These are phyloP conservation scores for Vicia faba DNA, from an alignment of 306 rosid genomes.

Conservation along the genomic window DNA sequence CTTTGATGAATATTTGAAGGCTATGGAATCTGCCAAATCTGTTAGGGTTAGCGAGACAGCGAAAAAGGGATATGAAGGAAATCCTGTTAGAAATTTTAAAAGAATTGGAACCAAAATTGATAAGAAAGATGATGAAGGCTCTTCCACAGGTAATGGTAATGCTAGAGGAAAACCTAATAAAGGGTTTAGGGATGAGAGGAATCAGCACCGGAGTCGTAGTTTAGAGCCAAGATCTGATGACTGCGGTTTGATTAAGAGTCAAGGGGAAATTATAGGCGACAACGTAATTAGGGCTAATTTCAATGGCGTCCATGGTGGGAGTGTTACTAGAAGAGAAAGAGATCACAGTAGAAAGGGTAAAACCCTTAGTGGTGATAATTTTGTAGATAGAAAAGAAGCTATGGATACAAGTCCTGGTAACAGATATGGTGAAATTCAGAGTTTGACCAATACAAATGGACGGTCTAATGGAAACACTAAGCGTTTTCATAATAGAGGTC, in stretches of 20 bases:
- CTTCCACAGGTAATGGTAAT: constrained; percentile 15
- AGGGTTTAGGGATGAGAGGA: constrained; percentile 39
- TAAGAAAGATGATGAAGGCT: constrained; percentile 32
- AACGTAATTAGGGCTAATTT: constrained; percentile 12
- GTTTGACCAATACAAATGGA: constrained; percentile 31
- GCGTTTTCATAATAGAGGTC: constrained; percentile 36
- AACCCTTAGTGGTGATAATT: constrained; percentile 32
- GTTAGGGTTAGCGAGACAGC: constrained; percentile 40
- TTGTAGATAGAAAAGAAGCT: constrained; percentile 34
- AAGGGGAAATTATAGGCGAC: constrained; percentile 20
- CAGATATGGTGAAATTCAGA: constrained; percentile 40
- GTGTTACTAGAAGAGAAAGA: constrained; percentile 30
- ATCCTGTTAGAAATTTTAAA: background rate
- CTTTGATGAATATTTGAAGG: constrained; percentile 74
- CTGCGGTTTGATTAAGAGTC: constrained; percentile 10
- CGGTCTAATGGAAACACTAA: constrained; percentile 39
- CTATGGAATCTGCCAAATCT: constrained; percentile 65
- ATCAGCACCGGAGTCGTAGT: constrained; percentile 28
- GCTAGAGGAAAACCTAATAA: constrained; percentile 30
- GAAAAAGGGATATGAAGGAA: constrained; percentile 39
- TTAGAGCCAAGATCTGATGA: constrained; percentile 40
- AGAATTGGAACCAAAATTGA: constrained; percentile 29
- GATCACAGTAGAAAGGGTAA: constrained; percentile 38
- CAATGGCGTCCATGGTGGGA: background rate
- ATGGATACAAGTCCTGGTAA: constrained; percentile 33